phyloP scores from a whole-genome alignment of 1,284 basidiomycete species.

The Phaffia rhodozyma region DNA sequence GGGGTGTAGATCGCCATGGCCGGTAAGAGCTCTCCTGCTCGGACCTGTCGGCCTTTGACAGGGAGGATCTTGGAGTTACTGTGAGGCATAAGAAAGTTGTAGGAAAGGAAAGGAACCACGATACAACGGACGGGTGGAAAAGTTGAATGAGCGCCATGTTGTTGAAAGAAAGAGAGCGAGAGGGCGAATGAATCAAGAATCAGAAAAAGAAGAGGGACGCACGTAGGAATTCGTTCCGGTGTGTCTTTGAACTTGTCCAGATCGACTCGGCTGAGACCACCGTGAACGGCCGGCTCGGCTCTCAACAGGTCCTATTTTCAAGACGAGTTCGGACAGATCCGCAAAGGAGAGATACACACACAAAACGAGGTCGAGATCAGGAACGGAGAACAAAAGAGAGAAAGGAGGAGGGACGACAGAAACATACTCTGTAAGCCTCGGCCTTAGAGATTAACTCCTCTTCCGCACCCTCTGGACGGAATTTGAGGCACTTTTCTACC shows the following conservation, averaged over 20 bases:
- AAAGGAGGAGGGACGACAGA: neutral
- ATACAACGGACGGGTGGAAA: neutral
- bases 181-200: neutral
- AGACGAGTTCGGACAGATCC: neutral
- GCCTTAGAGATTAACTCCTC: conserved; percentile 32
- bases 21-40: conserved; percentile 10
- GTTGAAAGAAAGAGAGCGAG: neutral
- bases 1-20: conserved; percentile 15
- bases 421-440: conserved; percentile 34
- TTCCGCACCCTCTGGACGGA: conserved; percentile 29
- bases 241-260: neutral
- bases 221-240: neutral
- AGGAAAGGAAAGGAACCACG: neutral
- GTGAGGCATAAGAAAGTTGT: neutral
- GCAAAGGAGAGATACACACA: neutral
- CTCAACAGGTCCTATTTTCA: conserved; percentile 6
- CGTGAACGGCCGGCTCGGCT: conserved; percentile 6
- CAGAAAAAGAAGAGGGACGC: neutral
- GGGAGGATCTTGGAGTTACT: neutral
- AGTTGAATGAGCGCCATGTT: neutral
- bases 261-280: conserved; percentile 1
- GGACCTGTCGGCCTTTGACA: conserved; percentile 2
- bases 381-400: neutral
- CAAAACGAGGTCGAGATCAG: neutral
- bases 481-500: conserved; percentile 35